Evolutionary conservation across 768 basidiomycete genomes (phyloP), one percentile per base, ranked within the genome.

Genomic region (Rhodotorula diobovata): DNA sequence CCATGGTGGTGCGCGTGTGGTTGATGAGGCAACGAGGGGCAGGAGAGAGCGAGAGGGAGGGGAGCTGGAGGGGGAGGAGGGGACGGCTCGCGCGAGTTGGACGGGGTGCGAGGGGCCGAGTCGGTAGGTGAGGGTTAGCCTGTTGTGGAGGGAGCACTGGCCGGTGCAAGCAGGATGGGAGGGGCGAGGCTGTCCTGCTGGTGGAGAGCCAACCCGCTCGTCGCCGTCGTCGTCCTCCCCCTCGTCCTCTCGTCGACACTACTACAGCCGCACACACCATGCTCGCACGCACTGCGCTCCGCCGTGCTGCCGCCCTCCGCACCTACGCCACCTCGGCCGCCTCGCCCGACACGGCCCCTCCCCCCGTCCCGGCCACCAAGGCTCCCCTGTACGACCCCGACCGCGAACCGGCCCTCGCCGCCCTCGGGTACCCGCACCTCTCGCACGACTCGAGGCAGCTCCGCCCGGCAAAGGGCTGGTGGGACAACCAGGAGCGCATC

Each of bases 401-500:
- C 39, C 28, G 51, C 28, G 77, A 78, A 34, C 76, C 76, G 28
- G 73, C 74, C 23, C 70, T 78, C 56, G 67, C 61, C 25, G 75
- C 61, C 10, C 37, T 78, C 37, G 80, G 79, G 21, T 83, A 83
- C 75, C 82, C 82, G 16, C 77, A 81, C 73, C 68, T 83, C 18
- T 79, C 79, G 11, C 74, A 77, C 35, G 76, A 79, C 23, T 78
- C 77, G 28, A 67, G 80, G 37, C 81, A 82, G 67, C 65, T 75
- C 53, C 73, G 81, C 46, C 68, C 71, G 43, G 77, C 82, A 18
- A 71, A 73, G 55, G 66, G 80, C 51, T 83, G 81, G 81, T 81
- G 80, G 81, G 82, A 83, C 71, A 58, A 73, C 56, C 82, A 83
- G 69, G 81, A 82, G 70, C 76, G 82, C 35, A 77, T 78, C 69